These are phyloP conservation scores for Calonectria multiphialidica DNA, from an alignment of 2,329 filamentous ascomycete species.

Conservation along the genomic window DNA sequence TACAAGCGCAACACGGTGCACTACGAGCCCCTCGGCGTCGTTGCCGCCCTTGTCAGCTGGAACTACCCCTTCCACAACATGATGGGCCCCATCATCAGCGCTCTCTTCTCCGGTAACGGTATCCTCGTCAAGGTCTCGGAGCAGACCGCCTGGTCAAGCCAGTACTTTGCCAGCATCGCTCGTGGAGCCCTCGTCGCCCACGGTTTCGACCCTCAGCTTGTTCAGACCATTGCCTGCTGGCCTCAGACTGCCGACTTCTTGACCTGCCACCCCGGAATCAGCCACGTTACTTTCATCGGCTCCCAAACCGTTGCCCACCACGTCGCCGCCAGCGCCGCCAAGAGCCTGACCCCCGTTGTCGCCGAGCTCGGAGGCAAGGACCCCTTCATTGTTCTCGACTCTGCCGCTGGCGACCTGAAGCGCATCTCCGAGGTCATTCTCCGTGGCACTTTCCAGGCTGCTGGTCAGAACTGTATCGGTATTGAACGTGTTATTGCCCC, in stretches of 20 bases:
- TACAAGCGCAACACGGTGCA: constrained; percentile 93
- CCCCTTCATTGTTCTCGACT: constrained; percentile 89
- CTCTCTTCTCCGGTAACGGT: constrained; percentile 90
- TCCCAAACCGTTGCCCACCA: constrained; percentile 88
- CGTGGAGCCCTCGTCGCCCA: constrained; percentile 84
- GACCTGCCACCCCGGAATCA: constrained; percentile 85
- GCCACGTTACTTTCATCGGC: constrained; percentile 96
- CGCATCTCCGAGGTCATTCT: constrained; percentile 87
- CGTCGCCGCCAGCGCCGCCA: constrained; percentile 88
- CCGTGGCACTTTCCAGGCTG: constrained; percentile 93
- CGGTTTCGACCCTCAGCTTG: constrained; percentile 83
- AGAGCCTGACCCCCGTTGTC: constrained; percentile 86
- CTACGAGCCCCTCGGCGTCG: constrained; percentile 94
- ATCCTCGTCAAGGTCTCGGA: constrained; percentile 96
- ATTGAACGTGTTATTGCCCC: constrained; percentile 92
- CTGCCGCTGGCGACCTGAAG: constrained; percentile 73
- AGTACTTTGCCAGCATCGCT: constrained; percentile 84
- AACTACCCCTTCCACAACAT: constrained; percentile 98
- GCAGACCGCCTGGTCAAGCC: constrained; percentile 92
- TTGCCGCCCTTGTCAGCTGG: constrained; percentile 94
- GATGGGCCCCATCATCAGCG: constrained; percentile 89
- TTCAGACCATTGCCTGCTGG: constrained; percentile 91
- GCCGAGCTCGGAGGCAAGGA: constrained; percentile 97
- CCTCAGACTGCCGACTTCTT: constrained; percentile 84
- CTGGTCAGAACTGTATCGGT: constrained; percentile 97